Evolutionary conservation across 805 yeast species (phyloP).

Genomic region (Yarrowia divulgata): DNA sequence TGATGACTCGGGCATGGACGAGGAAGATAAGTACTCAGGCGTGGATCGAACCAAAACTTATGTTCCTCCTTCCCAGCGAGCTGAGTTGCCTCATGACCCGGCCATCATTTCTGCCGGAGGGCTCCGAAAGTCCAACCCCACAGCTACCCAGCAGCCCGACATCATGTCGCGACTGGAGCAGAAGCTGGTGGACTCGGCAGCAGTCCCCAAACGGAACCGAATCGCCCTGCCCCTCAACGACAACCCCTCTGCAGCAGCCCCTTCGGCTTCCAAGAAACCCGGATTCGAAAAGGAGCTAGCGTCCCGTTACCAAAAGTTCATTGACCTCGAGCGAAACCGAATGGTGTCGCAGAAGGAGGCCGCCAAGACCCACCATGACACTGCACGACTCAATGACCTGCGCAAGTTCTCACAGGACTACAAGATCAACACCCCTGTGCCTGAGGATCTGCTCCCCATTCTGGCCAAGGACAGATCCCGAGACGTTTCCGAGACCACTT

Average conservation of each 20-base stretch:
- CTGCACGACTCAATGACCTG: constrained; percentile 53
- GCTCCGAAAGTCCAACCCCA: constrained; percentile 1
- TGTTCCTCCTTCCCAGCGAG: constrained; percentile 25
- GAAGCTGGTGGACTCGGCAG: constrained; percentile 35
- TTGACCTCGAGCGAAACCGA: constrained; percentile 45
- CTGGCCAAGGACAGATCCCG: constrained; percentile 74
- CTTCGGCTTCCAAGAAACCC: constrained; percentile 36
- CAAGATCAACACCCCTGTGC: constrained; percentile 63
- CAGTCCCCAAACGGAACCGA: constrained; percentile 24
- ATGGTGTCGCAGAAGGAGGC: constrained; percentile 44
- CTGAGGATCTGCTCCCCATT: constrained; percentile 72
- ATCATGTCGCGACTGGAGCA: constrained; percentile 34
- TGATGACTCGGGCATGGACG: constrained; percentile 89
- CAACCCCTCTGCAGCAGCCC: not conserved
- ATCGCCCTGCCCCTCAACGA: constrained; percentile 14
- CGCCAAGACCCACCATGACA: constrained; percentile 47
- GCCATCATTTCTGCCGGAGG: constrained; percentile 59
- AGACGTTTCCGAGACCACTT: constrained; percentile 54
- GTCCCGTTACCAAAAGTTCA: constrained; percentile 50
- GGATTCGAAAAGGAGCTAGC: constrained; percentile 47
- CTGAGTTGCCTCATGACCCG: constrained; percentile 58
- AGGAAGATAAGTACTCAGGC: constrained; percentile 95
- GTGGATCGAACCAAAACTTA: constrained; percentile 61
- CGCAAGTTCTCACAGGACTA: constrained; percentile 82
- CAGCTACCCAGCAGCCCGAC: constrained; percentile 5